Evolutionary conservation across 2,329 filamentous ascomycete genomes (phyloP), one percentile per base, ranked within the genome.

Genomic region (Onygenales sp.): DNA sequence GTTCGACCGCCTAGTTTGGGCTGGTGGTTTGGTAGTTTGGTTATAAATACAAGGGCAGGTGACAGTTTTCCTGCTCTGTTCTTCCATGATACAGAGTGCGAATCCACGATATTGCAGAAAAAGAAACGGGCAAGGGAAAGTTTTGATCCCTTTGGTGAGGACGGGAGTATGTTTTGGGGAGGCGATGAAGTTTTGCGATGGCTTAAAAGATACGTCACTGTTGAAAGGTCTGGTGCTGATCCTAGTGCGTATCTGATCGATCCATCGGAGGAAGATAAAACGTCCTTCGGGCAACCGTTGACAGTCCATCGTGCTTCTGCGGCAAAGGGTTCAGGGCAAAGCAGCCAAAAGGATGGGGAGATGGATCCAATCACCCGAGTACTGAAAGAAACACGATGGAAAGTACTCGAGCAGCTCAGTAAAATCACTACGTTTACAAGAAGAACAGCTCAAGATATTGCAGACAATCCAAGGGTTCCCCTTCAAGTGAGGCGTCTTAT

Each of bases 21-120:
- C 13, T 98, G 93, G 94, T 98, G 93, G 93, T 96, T 94, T 67
- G 93, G 93, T 36, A 95, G 90, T 58, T 73, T 98, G 32, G 86
- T 98, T 54, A 88, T 98, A 73, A 98, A 98, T 67, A 89, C 88
- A 1, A 79, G 87, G 10, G 84, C 86, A 0, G 94, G 94, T 3
- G 91, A 97, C 66, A 93, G 88, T 66, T 95, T 97, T 61, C 93
- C 93, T 0, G 90, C 93, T 0, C 75, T 98, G 1, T 98, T 98
- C 73, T 98, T 98, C 72, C 93, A 98, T 67, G 93, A 98, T 65
- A 90, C 84, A 57, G 93, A 98, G 73, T 98, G 93, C 64, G 87
- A 95, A 70, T 94, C 87, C 51, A 98, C 93, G 0, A 95, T 97
- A 21, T 72, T 94, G 53, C 92, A 97, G 70, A 89, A 94, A 73